phyloP scores from a whole-genome alignment of 345 rosid genomes.

The Acer yangbiense region DNA sequence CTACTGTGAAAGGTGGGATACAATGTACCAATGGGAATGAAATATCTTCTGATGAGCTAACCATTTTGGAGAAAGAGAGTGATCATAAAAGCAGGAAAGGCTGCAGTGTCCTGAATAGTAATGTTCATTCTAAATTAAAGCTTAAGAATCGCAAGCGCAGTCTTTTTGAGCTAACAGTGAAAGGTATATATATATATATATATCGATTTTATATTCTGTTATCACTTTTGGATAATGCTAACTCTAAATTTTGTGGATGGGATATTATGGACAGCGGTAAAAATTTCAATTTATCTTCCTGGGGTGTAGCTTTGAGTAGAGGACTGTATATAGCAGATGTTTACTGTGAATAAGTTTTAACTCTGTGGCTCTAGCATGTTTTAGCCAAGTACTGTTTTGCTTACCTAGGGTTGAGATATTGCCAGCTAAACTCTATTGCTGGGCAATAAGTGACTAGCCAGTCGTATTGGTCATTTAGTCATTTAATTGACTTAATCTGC shows the following conservation, averaged over 20 bases:
- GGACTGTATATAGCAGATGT: background rate
- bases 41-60: constrained; percentile 22
- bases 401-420: background rate
- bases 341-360: background rate
- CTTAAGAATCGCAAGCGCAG: constrained; percentile 43
- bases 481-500: background rate
- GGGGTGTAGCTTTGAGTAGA: background rate
- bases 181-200: constrained; percentile 43
- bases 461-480: background rate
- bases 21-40: constrained; percentile 11
- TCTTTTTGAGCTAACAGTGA: constrained; percentile 44
- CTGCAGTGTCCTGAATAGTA: constrained; percentile 1
- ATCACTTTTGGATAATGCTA: background rate
- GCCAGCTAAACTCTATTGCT: background rate
- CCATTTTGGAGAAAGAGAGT: constrained; percentile 20
- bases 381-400: background rate
- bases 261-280: background rate
- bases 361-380: background rate
- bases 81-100: constrained; percentile 17
- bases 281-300: background rate
- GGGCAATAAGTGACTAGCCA: background rate
- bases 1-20: constrained; percentile 21
- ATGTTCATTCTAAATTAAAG: constrained; percentile 18
- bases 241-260: background rate
- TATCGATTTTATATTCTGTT: constrained; percentile 1